phyloP scores from a whole-genome alignment of 1,284 basidiomycete genomes.

The Schizophyllum commune region DNA sequence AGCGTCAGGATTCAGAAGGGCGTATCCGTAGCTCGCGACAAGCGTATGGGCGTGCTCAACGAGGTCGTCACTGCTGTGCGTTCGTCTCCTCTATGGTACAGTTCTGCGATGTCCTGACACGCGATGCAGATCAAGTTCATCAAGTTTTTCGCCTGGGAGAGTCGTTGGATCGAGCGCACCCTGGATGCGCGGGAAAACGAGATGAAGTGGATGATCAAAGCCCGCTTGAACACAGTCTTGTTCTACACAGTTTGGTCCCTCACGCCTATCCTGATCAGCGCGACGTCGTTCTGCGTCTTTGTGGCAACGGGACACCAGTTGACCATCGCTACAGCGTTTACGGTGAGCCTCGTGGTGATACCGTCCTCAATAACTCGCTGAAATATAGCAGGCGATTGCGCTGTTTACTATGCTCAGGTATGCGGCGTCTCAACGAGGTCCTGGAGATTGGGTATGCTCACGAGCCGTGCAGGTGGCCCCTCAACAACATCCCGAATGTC shows the following conservation, averaged over 20 bases:
- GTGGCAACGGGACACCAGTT: conserved; percentile 11
- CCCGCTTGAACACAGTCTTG: conserved; percentile 55
- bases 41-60: conserved; percentile 78
- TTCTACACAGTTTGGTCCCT: conserved; percentile 58
- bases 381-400: conserved; percentile 35
- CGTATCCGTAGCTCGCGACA: conserved; percentile 68
- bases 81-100: neutral
- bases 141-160: conserved; percentile 85
- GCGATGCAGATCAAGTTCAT: conserved; percentile 62
- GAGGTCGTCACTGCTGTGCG: conserved; percentile 72
- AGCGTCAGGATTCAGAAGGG: conserved; percentile 69
- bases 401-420: conserved; percentile 45
- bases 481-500: conserved; percentile 40
- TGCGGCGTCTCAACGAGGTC: no score
- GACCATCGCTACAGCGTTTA: conserved; percentile 12
- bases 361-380: conserved; percentile 23
- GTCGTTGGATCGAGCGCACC: conserved; percentile 58
- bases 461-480: conserved; percentile 13
- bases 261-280: conserved; percentile 33
- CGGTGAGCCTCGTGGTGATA: conserved; percentile 3
- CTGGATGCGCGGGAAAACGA: conserved; percentile 54
- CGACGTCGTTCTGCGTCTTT: conserved; percentile 11
- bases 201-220: conserved; percentile 63
- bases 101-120: neutral
- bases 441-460: no score